A percentile compares a stretch with the other conserved stretches of the same genome.
Conservation (phyloP, 805 yeast genomes). For the Zygosaccharomyces kombuchaensis region DNA sequence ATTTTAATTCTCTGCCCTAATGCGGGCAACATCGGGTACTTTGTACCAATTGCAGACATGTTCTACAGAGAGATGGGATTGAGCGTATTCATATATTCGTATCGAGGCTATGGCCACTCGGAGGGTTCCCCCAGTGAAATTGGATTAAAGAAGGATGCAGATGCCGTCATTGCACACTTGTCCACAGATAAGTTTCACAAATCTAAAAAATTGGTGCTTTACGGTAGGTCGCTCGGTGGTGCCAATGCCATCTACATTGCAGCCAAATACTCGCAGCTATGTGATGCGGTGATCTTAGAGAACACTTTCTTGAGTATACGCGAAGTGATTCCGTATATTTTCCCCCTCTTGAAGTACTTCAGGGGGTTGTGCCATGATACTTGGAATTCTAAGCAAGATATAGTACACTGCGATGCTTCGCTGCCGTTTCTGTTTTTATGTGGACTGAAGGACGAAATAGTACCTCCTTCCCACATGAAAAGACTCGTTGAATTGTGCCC, state of each 20-base stretch:
- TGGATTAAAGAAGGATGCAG: slow-evolving; percentile 82
- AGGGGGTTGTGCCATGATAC: slow-evolving; percentile 64
- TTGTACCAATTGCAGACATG: slow-evolving; percentile 71
- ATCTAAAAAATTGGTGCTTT: slow-evolving; percentile 53
- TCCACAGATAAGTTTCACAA: slow-evolving; percentile 45
- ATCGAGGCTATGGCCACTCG: slow-evolving; percentile 85
- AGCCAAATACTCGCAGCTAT: slow-evolving; percentile 45
- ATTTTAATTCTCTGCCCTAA: slow-evolving; percentile 80
- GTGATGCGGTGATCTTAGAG: slow-evolving; percentile 71
- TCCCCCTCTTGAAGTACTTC: slow-evolving; percentile 60
- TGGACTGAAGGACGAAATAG: slow-evolving; percentile 81
- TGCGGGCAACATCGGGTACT: slow-evolving; percentile 94
- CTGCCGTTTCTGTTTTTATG: slow-evolving; percentile 68
- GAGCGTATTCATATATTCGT: slow-evolving; percentile 81
- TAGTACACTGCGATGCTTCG: slow-evolving; percentile 45
- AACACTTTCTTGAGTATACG: slow-evolving; percentile 79
- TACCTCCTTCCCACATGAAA: slow-evolving; percentile 82
- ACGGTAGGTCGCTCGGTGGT: slow-evolving; percentile 92
- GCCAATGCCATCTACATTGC: slow-evolving; percentile 88
- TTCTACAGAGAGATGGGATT: slow-evolving; percentile 59
- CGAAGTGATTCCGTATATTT: slow-evolving; percentile 66
- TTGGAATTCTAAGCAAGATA: slow-evolving; percentile 74
- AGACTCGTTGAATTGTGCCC: slow-evolving; percentile 50
- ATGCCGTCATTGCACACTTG: slow-evolving; percentile 61
- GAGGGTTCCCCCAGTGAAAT: slow-evolving; percentile 70